phyloP scores from a whole-genome alignment of 83 land plant species.

The Isoetes engelmannii region DNA sequence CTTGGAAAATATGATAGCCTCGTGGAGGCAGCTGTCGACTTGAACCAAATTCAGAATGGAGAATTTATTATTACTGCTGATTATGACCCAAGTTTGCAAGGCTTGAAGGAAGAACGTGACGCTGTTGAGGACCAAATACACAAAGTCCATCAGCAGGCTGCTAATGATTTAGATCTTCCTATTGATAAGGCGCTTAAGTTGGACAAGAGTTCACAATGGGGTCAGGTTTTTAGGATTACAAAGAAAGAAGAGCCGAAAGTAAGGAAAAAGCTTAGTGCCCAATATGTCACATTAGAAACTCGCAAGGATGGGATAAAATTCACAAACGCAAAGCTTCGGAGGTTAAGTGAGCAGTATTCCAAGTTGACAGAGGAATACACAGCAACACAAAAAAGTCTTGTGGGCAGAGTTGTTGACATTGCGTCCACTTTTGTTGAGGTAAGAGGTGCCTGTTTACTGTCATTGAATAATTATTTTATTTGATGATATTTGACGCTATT shows the following conservation, averaged over 20 bases:
- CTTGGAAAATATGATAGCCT: constrained; percentile 72
- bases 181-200: constrained; percentile 77
- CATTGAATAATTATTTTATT: too few relatives aligned
- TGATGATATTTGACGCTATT: too few relatives aligned
- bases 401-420: constrained; percentile 67
- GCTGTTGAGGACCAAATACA: constrained; percentile 61
- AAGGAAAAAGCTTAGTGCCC: constrained; percentile 59
- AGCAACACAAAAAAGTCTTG: constrained; percentile 66
- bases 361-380: constrained; percentile 62
- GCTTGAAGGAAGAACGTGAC: constrained; percentile 56
- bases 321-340: constrained; percentile 83
- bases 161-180: constrained; percentile 82
- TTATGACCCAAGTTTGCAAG: constrained; percentile 55
- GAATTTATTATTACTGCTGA: constrained; percentile 89
- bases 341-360: constrained; percentile 71
- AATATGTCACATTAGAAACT: constrained; percentile 84
- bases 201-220: constrained; percentile 84
- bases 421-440: constrained; percentile 85
- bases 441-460: neutral
- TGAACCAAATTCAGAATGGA: constrained; percentile 87
- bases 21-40: constrained; percentile 80
- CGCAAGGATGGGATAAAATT: constrained; percentile 96
- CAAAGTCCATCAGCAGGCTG: constrained; percentile 62
- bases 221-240: constrained; percentile 94
- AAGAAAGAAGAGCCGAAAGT: constrained; percentile 98